Evolutionary conservation across 805 yeast genomes (phyloP).

Genomic region (Wickerhamomyces ciferrii): DNA sequence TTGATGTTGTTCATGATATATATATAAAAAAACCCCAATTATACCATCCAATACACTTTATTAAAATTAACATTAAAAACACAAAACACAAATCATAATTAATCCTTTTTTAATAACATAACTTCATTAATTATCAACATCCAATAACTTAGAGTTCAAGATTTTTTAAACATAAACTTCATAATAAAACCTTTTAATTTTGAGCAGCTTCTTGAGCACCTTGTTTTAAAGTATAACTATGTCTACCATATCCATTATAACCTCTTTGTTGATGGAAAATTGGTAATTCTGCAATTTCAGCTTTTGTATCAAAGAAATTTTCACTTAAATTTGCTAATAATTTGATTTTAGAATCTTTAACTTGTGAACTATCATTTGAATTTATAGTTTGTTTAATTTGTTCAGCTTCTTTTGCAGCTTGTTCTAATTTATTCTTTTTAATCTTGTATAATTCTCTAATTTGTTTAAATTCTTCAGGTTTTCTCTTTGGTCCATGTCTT

Average conservation of each 20-base stretch:
- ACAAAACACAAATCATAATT: neutral
- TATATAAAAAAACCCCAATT: too few species aligned
- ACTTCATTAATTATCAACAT: too few species aligned
- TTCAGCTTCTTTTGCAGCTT: conserved; percentile 1
- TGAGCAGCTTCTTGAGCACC: neutral
- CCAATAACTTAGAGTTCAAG: too few species aligned
- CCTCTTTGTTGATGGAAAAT: conserved; percentile 24
- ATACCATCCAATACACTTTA: too few species aligned
- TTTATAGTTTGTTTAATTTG: neutral
- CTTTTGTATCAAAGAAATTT: conserved; percentile 3
- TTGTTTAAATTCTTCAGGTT: conserved; percentile 49
- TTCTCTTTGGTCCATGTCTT: conserved; percentile 47
- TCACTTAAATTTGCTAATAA: conserved; percentile 13
- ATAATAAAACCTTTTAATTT: neutral
- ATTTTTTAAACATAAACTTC: too few species aligned
- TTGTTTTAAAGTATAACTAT: conserved; percentile 17
- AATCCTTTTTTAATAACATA: neutral
- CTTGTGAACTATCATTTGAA: neutral
- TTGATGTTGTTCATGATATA: too few species aligned
- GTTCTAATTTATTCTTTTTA: conserved; percentile 27
- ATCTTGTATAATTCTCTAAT: conserved; percentile 39
- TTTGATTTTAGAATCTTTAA: conserved; percentile 7
- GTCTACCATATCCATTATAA: conserved; percentile 23
- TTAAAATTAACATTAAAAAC: neutral
- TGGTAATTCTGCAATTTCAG: conserved; percentile 9